Evolutionary conservation across 108 stramenopile genomes (phyloP).

Genomic region (Cyclostephanos invisitatus): DNA sequence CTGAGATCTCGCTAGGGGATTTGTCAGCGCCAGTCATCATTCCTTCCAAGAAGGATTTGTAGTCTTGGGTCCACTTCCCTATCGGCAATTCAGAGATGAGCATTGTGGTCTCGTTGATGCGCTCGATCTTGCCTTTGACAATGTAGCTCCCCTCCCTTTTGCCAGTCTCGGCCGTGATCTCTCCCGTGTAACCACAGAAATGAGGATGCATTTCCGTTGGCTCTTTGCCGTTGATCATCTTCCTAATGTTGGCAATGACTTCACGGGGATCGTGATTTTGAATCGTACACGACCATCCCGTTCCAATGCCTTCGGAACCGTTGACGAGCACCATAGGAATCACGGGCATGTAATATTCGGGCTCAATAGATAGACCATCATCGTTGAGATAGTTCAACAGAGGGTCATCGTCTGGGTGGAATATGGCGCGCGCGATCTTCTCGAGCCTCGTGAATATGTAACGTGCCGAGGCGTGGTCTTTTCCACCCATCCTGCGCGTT

Average conservation of each 20-base stretch:
- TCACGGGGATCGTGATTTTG: slow-evolving; percentile 87
- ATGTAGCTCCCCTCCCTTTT: slow-evolving; percentile 59
- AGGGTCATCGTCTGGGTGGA: slow-evolving; percentile 98
- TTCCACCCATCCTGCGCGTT: slow-evolving; percentile 94
- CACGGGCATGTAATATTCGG: slow-evolving; percentile 94
- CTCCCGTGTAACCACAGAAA: slow-evolving; percentile 89
- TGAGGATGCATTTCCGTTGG: slow-evolving; percentile 70
- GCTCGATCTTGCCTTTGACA: slow-evolving; percentile 77
- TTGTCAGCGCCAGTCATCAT: slow-evolving; percentile 62
- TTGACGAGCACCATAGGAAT: slow-evolving; percentile 90
- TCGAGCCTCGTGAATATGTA: slow-evolving; percentile 99
- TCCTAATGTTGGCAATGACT: slow-evolving; percentile 88
- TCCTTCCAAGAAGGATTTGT: slow-evolving; percentile 88
- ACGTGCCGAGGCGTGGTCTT: slow-evolving; percentile 95
- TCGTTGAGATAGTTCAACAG: slow-evolving; percentile 93
- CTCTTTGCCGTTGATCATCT: slow-evolving; percentile 77
- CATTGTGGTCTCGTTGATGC: slow-evolving; percentile 81
- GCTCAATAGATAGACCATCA: slow-evolving; percentile 97
- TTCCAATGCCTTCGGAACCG: slow-evolving; percentile 97
- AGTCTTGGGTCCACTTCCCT: slow-evolving; percentile 97
- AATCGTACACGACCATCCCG: slow-evolving; percentile 91
- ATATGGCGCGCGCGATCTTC: slow-evolving; percentile 91
- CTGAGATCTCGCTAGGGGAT: slow-evolving; percentile 73
- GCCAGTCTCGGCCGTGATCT: slow-evolving; percentile 52
- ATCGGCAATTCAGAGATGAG: slow-evolving; percentile 95